A percentile compares a stretch with the other conserved stretches of the same genome.
Evolutionary conservation across 305 asterid species (phyloP).

Genomic region (Euphrasia arctica): DNA sequence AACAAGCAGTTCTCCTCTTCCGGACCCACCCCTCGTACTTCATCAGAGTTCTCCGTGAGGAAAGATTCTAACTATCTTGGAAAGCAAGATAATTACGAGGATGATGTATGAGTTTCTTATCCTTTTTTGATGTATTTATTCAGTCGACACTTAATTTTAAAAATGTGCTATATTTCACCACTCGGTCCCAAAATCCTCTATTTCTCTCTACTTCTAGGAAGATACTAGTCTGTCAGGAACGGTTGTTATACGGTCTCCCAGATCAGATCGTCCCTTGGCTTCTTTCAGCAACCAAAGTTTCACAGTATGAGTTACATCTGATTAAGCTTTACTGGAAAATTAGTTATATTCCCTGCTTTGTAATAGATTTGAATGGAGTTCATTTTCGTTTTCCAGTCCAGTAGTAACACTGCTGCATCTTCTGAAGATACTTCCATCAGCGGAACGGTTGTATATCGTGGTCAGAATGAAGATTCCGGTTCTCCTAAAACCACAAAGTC

Average conservation of each 20-base stretch:
- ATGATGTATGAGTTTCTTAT: constrained; percentile 53
- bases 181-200: no score
- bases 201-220: constrained; percentile 47
- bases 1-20: constrained; percentile 58
- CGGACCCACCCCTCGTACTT: constrained; percentile 42
- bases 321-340: constrained; percentile 14
- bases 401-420: constrained; percentile 58
- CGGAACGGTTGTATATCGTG: constrained; percentile 90
- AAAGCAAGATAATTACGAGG: constrained; percentile 49
- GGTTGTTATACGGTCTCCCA: constrained; percentile 80
- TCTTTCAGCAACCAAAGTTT: constrained; percentile 61
- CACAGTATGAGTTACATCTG: constrained; percentile 39
- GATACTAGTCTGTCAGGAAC: constrained; percentile 77
- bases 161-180: no score
- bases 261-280: constrained; percentile 55
- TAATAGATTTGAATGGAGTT: constrained; percentile 25
- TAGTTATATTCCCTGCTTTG: constrained; percentile 18
- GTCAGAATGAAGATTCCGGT: constrained; percentile 74
- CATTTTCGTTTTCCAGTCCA: constrained; percentile 51
- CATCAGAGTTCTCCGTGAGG: constrained; percentile 42
- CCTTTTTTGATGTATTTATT: constrained; percentile 15
- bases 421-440: constrained; percentile 76
- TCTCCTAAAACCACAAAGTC: constrained; percentile 91
- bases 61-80: constrained; percentile 42
- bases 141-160: not conserved